These are phyloP conservation scores for Gonium pectorale DNA, from an alignment of 139 green algal genomes.

Conservation along the genomic window DNA sequence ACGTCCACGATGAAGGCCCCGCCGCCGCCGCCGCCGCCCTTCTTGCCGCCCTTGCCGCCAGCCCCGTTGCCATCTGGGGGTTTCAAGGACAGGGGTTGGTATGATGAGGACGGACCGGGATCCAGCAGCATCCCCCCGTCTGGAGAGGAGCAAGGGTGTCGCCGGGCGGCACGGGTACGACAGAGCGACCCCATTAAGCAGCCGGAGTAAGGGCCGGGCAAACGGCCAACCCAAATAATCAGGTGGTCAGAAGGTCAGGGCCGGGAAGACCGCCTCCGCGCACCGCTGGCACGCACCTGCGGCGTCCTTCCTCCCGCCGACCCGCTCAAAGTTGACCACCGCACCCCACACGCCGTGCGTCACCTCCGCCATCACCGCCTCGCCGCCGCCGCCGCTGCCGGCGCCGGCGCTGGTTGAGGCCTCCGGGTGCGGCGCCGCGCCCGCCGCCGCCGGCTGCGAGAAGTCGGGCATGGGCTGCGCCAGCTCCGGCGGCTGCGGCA, in stretches of 20 bases:
- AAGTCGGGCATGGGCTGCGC: slow-evolving; percentile 17
- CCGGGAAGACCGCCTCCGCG: no score
- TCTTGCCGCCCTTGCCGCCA: not conserved
- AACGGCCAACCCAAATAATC: no score
- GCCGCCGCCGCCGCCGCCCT: not conserved
- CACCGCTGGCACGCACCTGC: not conserved
- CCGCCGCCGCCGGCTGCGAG: slow-evolving; percentile 4
- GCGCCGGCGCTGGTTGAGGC: not conserved
- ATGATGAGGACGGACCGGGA: no score
- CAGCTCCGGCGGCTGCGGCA: slow-evolving; percentile 35
- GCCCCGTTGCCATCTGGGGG: slow-evolving; percentile 1
- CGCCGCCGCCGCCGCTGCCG: slow-evolving; percentile 11
- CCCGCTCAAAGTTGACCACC: slow-evolving; percentile 87
- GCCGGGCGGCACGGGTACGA: no score
- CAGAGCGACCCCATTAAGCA: no score
- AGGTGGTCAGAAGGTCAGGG: no score
- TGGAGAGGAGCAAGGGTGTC: no score
- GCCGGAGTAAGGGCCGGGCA: no score
- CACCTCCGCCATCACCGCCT: slow-evolving; percentile 34
- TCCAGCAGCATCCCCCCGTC: no score
- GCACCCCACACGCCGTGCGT: slow-evolving; percentile 77
- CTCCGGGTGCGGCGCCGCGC: not conserved
- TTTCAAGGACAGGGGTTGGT: no score
- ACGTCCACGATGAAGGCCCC: slow-evolving; percentile 84
- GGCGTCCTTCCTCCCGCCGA: slow-evolving; percentile 54